Evolutionary conservation across 1,284 basidiomycete species (phyloP).

Genomic region (Melampsora larici-populina): DNA sequence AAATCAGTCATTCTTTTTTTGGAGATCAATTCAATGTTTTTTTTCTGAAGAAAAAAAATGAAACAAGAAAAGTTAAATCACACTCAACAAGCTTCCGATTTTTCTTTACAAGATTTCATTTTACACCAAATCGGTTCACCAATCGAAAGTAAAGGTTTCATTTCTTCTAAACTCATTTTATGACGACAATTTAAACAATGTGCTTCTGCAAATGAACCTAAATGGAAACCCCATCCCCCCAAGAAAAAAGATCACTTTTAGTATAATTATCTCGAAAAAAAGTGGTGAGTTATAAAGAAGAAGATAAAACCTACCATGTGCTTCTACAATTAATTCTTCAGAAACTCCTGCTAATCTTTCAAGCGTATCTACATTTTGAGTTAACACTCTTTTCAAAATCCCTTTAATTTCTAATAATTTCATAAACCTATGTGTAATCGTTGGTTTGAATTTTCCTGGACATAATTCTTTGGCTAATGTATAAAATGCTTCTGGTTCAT

Average conservation of each 20-base stretch:
- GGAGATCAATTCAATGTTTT: no score
- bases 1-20: no score
- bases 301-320: conserved; percentile 78
- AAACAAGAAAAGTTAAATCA: no score
- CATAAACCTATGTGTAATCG: conserved; percentile 84
- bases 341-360: conserved; percentile 80
- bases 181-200: conserved; percentile 69
- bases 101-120: conserved; percentile 44
- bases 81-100: conserved; percentile 34
- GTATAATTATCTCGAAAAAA: no score
- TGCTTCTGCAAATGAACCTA: conserved; percentile 57
- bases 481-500: conserved; percentile 55
- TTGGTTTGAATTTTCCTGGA: conserved; percentile 80
- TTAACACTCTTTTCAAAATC: conserved; percentile 72
- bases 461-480: conserved; percentile 71
- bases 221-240: neutral
- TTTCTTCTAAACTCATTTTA: conserved; percentile 65
- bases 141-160: conserved; percentile 62
- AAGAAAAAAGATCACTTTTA: neutral
- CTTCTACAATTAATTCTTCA: conserved; percentile 74
- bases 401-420: conserved; percentile 66
- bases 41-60: no score
- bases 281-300: neutral
- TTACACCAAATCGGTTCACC: conserved; percentile 54
- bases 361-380: conserved; percentile 70